Evolutionary conservation across 2,329 filamentous ascomycete species (phyloP).

Genomic region (Penicillium sp.): DNA sequence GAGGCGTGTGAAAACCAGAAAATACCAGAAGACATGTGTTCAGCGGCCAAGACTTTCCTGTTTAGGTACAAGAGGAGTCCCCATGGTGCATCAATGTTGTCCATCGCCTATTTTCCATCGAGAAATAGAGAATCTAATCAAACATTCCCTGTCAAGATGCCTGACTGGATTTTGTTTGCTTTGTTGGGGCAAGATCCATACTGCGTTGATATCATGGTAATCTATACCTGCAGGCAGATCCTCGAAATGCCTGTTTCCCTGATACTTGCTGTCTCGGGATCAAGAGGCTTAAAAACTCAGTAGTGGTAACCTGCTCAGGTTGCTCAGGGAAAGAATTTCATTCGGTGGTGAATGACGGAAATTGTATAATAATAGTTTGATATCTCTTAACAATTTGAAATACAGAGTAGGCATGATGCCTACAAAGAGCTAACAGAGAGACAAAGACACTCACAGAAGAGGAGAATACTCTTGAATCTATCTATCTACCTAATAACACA

Average conservation of each 20-base stretch:
- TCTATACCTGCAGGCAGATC: background rate
- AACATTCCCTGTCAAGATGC: background rate
- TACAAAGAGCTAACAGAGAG: background rate
- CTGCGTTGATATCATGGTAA: no score
- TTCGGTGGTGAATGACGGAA: no score
- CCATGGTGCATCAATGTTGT: background rate
- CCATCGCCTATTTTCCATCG: background rate
- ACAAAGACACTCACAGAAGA: background rate
- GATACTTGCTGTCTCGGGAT: background rate
- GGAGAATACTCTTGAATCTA: conserved; percentile 3
- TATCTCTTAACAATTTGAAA: background rate
- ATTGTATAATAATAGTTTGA: background rate
- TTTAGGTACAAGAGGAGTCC: background rate
- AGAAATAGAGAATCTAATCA: background rate
- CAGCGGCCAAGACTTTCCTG: background rate
- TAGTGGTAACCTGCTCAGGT: background rate
- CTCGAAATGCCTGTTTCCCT: background rate
- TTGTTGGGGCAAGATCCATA: background rate
- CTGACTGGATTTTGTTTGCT: background rate
- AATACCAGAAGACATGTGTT: background rate
- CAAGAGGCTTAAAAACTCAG: background rate
- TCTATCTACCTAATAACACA: conserved; percentile 8
- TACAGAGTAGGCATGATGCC: background rate
- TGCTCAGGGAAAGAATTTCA: no score
- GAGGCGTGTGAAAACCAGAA: background rate